Evolutionary conservation across 768 basidiomycete species (phyloP), one percentile per base, ranked within the genome.

Genomic region (Russula dissimulans): DNA sequence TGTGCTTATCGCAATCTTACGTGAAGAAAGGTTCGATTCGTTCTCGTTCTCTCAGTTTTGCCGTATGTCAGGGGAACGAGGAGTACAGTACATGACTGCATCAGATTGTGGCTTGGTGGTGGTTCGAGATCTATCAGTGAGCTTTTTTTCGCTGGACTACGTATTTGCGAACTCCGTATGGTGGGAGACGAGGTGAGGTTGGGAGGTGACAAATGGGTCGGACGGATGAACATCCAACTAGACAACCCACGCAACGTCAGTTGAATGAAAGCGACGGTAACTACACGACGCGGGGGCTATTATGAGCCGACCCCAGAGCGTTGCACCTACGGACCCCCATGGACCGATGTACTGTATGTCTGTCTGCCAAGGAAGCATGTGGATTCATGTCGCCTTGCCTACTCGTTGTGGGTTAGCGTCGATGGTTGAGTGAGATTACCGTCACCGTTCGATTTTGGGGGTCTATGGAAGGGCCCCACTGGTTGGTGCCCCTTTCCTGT

Each of bases 351-450:
- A 38, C 22, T 3, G 36, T 38, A 10, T 31, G 48, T n/a, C 0
- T 43, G 38, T 47, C n/a, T 34, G 45, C 46, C 18, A 41, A 41
- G 12, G 22, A 26, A 47, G 42, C 18, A 43, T 31, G 56, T 57
- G 29, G 38, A 57, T 22, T 22, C 12, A 8, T 48, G 10, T 47
- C 31, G 11, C 22, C 36, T 46, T 42, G 44, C 45, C 34, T 56
- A 22, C 49, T 61, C 22, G 18, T 32, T 51, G 54, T 39, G n/a
- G 48, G 46, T 60, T 36, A 47, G 41, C 43, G 55, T 63, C 49
- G 57, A 58, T 43, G 64, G 55, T 2, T 44, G 54, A 46, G 34
- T 43, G 18, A 54, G 17, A 34, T 42, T 53, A 55, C 56, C 38
- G 49, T 41, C 4, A 8, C 14, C 39, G 43, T 15, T 48, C 12